Evolutionary conservation across 768 basidiomycete species (phyloP).

Genomic region (Kockovaella imperatae): DNA sequence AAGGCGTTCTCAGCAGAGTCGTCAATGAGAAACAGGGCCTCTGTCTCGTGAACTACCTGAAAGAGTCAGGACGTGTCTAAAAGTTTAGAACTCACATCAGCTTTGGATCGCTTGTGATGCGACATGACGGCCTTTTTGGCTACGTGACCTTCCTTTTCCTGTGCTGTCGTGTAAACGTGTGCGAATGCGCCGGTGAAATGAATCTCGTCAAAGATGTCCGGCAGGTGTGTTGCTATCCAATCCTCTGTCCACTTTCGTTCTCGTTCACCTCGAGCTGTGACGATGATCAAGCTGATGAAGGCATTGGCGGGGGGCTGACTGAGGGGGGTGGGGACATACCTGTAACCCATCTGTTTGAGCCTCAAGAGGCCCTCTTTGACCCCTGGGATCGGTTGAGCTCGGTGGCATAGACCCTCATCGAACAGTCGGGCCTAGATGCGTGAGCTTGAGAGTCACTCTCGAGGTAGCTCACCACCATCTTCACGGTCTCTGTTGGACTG

Average conservation of each 20-base stretch:
- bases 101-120: slow-evolving; percentile 56
- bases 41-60: slow-evolving; percentile 59
- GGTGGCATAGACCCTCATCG: slow-evolving; percentile 25
- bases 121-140: slow-evolving; percentile 27
- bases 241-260: slow-evolving; percentile 56
- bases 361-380: slow-evolving; percentile 55
- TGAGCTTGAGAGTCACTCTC: neutral
- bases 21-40: slow-evolving; percentile 63
- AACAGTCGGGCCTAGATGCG: slow-evolving; percentile 19
- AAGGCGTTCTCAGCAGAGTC: slow-evolving; percentile 73
- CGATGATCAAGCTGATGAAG: slow-evolving; percentile 53
- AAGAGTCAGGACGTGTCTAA: neutral
- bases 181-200: slow-evolving; percentile 68
- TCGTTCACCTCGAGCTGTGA: slow-evolving; percentile 62
- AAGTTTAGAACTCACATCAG: slow-evolving; percentile 50
- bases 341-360: slow-evolving; percentile 59
- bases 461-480: slow-evolving; percentile 27
- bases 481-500: slow-evolving; percentile 28
- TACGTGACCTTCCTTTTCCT: slow-evolving; percentile 47
- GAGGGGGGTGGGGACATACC: slow-evolving; percentile 12
- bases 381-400: slow-evolving; percentile 54
- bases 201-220: slow-evolving; percentile 49
- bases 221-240: slow-evolving; percentile 62
- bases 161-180: slow-evolving; percentile 31
- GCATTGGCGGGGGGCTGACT: neutral